Percentiles rank a stretch among this genome's conserved stretches.
Evolutionary conservation across 176 grass and related monocot species (phyloP).

Genomic region (Metroxylon sagu): DNA sequence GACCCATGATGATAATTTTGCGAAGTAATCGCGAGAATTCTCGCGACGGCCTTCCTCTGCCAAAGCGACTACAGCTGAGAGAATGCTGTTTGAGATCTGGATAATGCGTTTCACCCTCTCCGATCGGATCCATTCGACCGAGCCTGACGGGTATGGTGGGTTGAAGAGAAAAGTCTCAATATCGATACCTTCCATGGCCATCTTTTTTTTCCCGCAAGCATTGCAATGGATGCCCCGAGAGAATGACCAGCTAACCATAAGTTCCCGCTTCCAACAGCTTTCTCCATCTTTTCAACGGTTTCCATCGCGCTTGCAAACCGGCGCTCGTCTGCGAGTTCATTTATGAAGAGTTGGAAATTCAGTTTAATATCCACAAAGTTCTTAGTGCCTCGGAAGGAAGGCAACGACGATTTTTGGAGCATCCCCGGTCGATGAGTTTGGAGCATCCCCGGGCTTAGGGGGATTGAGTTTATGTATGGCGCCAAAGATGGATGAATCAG

Average conservation of each 20-base stretch:
- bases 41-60: conserved; percentile 15
- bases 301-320: conserved; percentile 30
- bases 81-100: conserved; percentile 47
- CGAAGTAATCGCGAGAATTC: conserved; percentile 24
- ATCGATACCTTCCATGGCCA: conserved; percentile 31
- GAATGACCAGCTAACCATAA: conserved; percentile 70
- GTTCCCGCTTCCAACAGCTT: conserved; percentile 4
- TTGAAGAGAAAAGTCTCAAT: conserved; percentile 77
- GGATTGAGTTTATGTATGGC: conserved; percentile 40
- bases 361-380: conserved; percentile 38
- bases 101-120: conserved; percentile 38
- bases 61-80: conserved; percentile 37
- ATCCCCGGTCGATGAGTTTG: background rate
- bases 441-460: background rate
- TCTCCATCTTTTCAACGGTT: conserved; percentile 17
- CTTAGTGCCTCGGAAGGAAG: conserved; percentile 64
- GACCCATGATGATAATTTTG: conserved; percentile 43
- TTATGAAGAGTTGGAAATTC: conserved; percentile 39
- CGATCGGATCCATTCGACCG: conserved; percentile 54
- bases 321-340: conserved; percentile 32
- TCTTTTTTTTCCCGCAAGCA: conserved; percentile 37
- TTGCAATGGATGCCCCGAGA: conserved; percentile 52
- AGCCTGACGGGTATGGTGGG: conserved; percentile 44
- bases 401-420: conserved; percentile 47
- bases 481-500: conserved; percentile 54